Evolutionary conservation across 208 protist genomes (phyloP), one percentile per base, ranked within the genome.

Genomic region (Trypanosoma cruzi): DNA sequence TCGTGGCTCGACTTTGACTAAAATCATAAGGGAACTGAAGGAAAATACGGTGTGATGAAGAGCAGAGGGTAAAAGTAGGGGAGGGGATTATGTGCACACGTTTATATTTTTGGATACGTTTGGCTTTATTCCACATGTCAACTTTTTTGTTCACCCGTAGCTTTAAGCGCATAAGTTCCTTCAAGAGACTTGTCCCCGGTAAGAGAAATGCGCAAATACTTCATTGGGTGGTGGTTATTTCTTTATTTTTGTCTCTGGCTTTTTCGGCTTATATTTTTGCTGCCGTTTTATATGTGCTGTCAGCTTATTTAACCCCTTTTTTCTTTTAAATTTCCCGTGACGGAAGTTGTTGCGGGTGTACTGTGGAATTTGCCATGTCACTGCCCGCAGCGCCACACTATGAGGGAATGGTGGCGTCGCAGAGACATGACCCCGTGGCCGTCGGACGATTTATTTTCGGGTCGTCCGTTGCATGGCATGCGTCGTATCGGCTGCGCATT

Each of bases 1-100:
- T 48, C 48, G 72, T 53, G 60, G 63, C 54, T 46, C 29, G 60
- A 67, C 26, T 67, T 52, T 42, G 74, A 73, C 24, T 75, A 72
- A 34, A 10, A 22, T 31, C 7, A 20, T 3, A 16, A 29, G 8
- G 8, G 48, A 24, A 52, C 1, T 52, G 16, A 18, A 52, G 4
- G 36, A 10, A 63, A 40, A 63, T 31, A n/a, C 28, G 36, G 1
- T 20, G 2, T 31, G 7, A 57, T 2, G 50, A 18, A 16, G 2
- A 57, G 53, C 28, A 6, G n/a, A n/a, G n/a, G n/a, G n/a, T n/a
- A n/a, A n/a, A n/a, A n/a, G 29, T 31, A 57, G 31, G 53, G 22
- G 53, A 18, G 14, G 26, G 22, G 53, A 1, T 14, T 28, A 18
- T 2, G 20, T 31, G 20, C 5, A 54, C 18, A 14, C 18, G 40